A percentile compares a stretch with the other conserved stretches of the same genome.
phyloP scores from a whole-genome alignment of 805 yeast genomes.

The Hanseniaspora lachancei region DNA sequence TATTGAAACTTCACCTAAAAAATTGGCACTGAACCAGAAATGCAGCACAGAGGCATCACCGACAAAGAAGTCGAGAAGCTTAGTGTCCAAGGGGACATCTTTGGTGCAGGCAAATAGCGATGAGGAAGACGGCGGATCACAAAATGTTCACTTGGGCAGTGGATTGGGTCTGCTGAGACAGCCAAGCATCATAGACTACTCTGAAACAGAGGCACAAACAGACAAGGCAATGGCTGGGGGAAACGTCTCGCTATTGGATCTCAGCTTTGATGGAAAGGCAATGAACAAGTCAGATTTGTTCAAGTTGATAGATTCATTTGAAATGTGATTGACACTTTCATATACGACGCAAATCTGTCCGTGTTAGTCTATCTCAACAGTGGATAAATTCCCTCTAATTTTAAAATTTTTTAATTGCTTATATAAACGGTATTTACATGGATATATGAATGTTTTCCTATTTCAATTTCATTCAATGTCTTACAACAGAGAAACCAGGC shows the following conservation, averaged over 20 bases:
- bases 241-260: constrained; percentile 22
- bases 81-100: neutral
- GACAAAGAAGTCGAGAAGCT: neutral
- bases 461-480: neutral
- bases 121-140: neutral
- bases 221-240: neutral
- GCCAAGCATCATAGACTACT: neutral
- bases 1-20: constrained; percentile 11
- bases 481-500: constrained; percentile 5
- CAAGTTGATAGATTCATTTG: constrained; percentile 30
- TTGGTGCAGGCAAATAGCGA: neutral
- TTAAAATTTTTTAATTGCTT: neutral
- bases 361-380: too few species aligned
- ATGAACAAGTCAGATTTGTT: constrained; percentile 32
- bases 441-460: neutral
- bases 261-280: constrained; percentile 36
- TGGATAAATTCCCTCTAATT: too few species aligned
- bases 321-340: neutral
- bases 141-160: neutral
- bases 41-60: neutral
- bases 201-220: neutral
- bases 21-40: neutral
- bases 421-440: neutral
- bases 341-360: too few species aligned
- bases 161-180: neutral